A percentile compares a stretch with the other conserved stretches of the same genome.
These are phyloP conservation scores for Haplographium delicatum DNA, from an alignment of 495 filamentous ascomycete genomes.

Conservation along the genomic window DNA sequence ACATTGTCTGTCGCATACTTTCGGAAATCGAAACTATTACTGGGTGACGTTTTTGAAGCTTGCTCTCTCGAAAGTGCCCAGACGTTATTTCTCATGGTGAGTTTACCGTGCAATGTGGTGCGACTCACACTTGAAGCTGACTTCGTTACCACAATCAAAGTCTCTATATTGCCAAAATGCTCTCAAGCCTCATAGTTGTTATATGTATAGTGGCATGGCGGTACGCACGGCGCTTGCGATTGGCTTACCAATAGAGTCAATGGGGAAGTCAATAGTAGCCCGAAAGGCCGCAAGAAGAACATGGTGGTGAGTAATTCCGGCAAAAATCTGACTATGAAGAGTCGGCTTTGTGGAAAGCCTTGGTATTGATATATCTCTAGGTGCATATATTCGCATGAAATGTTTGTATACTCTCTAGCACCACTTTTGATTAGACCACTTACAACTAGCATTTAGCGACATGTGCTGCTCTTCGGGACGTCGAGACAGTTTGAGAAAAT, in stretches of 20 bases:
- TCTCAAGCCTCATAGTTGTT: constrained; percentile 6
- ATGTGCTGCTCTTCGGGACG: constrained; percentile 1
- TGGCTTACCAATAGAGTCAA: neutral
- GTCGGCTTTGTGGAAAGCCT: neutral
- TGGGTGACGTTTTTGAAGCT: constrained; percentile 6
- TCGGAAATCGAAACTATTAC: neutral
- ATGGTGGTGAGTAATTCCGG: constrained; percentile 3
- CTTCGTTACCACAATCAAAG: too few relatives aligned
- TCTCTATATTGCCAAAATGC: constrained; percentile 9
- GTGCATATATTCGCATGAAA: constrained; percentile 9
- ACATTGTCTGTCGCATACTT: neutral
- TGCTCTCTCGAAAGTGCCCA: constrained; percentile 10
- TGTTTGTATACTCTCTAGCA: neutral
- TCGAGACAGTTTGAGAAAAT: neutral
- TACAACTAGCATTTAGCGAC: constrained; percentile 2
- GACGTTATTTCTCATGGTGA: constrained; percentile 3
- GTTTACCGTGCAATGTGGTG: too few relatives aligned
- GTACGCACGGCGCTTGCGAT: constrained; percentile 4
- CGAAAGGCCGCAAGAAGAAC: neutral
- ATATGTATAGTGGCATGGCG: constrained; percentile 16
- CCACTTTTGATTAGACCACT: neutral
- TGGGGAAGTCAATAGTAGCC: neutral
- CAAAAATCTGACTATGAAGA: neutral
- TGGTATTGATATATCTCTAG: neutral
- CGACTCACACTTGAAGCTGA: too few relatives aligned